These are phyloP conservation scores for Kokia cookei DNA, from an alignment of 441 rosid genomes.

Conservation along the genomic window DNA sequence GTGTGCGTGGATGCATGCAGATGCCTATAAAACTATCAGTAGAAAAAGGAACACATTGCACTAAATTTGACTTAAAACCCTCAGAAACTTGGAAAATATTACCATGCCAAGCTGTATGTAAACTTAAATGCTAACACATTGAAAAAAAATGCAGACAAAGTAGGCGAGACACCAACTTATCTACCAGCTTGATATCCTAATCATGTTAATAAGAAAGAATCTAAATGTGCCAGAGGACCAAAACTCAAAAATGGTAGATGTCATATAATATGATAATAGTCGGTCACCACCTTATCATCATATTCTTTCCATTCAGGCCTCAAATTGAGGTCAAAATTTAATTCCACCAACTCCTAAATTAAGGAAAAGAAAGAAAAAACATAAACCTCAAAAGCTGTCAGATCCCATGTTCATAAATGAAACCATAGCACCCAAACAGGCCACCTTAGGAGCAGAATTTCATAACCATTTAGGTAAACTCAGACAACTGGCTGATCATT, in stretches of 20 bases:
- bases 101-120: neutral
- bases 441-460: constrained; percentile 4
- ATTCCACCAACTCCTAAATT: neutral
- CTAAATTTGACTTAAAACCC: neutral
- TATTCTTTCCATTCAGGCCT: neutral
- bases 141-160: neutral
- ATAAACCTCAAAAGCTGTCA: neutral
- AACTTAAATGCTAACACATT: neutral
- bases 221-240: neutral
- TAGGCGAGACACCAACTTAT: neutral
- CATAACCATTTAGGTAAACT: neutral
- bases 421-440: neutral
- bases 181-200: neutral
- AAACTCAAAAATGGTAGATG: neutral
- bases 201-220: neutral
- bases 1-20: too few species aligned
- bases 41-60: neutral
- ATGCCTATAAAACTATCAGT: too few species aligned
- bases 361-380: neutral
- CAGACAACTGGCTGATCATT: neutral
- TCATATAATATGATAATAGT: neutral
- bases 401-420: neutral
- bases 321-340: neutral
- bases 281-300: neutral
- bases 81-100: neutral